Percentiles rank a stretch among this genome's conserved stretches.
Evolutionary conservation across 768 basidiomycete species (phyloP).

Genomic region (Rhizopogon sp.): DNA sequence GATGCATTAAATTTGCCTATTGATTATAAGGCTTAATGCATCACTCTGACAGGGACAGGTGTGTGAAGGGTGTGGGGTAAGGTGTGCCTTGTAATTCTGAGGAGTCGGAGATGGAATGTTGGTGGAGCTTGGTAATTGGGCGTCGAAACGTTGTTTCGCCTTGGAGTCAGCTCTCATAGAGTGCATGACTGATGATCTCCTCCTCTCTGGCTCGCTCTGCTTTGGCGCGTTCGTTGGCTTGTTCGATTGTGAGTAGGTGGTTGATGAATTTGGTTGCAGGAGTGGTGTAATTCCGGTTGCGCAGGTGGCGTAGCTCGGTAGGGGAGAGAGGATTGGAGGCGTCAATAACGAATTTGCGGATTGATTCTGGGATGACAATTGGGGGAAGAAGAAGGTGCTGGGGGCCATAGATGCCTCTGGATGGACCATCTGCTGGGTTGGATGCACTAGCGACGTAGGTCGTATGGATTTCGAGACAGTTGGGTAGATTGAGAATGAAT

Average conservation of each 20-base stretch:
- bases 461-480: background rate
- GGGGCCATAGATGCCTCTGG: constrained; percentile 2
- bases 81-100: constrained; percentile 1
- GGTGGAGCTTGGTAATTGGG: too few species aligned
- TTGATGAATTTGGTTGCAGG: constrained; percentile 1
- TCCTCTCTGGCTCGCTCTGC: too few species aligned
- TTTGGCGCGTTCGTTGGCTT: background rate
- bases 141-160: too few species aligned
- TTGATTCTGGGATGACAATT: constrained; percentile 1
- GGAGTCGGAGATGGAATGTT: background rate
- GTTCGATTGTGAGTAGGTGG: background rate
- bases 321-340: background rate
- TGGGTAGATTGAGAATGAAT: background rate
- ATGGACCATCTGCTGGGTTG: constrained; percentile 8
- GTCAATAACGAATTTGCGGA: background rate
- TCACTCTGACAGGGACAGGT: too few species aligned
- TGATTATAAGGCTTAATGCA: too few species aligned
- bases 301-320: background rate
- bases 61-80: too few species aligned
- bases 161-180: too few species aligned
- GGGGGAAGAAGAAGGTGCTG: constrained; percentile 11
- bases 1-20: too few species aligned
- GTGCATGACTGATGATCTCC: too few species aligned
- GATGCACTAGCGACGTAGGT: background rate
- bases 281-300: background rate